Conservation (phyloP, 306 rosid genomes). For the Crotalaria pallida region DNA sequence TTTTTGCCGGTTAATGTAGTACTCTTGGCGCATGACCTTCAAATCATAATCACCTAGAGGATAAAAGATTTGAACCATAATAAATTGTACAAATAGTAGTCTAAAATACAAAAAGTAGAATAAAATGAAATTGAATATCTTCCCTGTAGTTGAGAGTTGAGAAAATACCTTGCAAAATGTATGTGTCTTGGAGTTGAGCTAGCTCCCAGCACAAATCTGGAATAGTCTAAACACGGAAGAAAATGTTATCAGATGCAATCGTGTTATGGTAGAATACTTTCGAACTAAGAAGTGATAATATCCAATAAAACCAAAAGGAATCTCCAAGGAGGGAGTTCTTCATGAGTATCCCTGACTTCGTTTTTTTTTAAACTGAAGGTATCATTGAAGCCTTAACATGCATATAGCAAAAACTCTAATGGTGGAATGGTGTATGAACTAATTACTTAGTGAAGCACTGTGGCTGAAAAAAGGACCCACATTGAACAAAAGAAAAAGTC, state of each 20-base stretch:
- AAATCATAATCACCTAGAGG: constrained; percentile 92
- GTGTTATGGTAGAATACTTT: background rate
- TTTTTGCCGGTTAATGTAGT: constrained; percentile 82
- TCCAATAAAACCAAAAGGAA: constrained; percentile 1
- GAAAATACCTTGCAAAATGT: constrained; percentile 81
- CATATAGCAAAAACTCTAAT: background rate
- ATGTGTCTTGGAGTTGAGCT: constrained; percentile 97
- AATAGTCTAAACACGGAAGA: constrained; percentile 53
- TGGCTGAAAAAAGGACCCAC: background rate
- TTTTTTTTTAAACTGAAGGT: background rate
- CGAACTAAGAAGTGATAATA: background rate
- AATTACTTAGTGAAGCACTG: background rate
- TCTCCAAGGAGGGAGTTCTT: background rate
- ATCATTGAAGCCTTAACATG: background rate
- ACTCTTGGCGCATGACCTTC: constrained; percentile 98
- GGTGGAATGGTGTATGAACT: background rate
- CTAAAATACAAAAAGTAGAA: background rate
- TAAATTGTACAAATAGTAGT: constrained; percentile 10
- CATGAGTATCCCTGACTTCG: background rate
- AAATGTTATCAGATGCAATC: background rate
- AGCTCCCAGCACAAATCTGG: constrained; percentile 96
- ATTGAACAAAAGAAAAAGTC: background rate
- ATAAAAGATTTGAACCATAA: constrained; percentile 19
- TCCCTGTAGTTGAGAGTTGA: constrained; percentile 3
- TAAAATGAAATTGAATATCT: background rate